These are phyloP conservation scores for Yamadazyma aaseri DNA, from an alignment of 1,139 yeast species.

Conservation along the genomic window DNA sequence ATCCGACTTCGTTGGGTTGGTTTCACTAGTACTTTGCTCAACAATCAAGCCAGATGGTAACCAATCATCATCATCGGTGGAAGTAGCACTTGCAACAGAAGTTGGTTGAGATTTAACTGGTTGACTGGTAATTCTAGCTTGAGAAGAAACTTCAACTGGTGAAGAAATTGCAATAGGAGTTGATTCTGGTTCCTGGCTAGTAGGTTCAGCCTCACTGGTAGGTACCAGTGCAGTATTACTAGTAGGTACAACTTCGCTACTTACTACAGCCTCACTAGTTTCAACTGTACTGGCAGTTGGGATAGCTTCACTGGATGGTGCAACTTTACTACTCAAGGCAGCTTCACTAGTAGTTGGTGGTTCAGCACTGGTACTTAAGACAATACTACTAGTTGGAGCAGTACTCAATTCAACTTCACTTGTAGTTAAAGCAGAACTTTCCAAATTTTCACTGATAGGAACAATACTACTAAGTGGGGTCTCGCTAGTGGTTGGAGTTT, in stretches of 20 bases:
- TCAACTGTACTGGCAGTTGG: constrained; percentile 1
- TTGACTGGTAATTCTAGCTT: constrained; percentile 1
- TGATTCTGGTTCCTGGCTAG: constrained; percentile 5
- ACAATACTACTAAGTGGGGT: too few relatives aligned
- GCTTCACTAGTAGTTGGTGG: constrained; percentile 3
- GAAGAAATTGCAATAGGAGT: constrained; percentile 5
- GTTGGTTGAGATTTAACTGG: constrained; percentile 6
- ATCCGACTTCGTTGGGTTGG: constrained; percentile 23
- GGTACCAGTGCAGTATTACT: constrained; percentile 2
- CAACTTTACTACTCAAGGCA: background rate
- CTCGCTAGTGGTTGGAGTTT: too few relatives aligned
- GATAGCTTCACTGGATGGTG: background rate
- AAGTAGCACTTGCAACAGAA: constrained; percentile 11
- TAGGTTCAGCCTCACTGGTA: constrained; percentile 3
- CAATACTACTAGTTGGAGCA: too few relatives aligned
- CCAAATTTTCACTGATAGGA: too few relatives aligned
- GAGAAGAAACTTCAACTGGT: background rate
- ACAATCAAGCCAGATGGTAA: constrained; percentile 49
- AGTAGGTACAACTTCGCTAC: constrained; percentile 6
- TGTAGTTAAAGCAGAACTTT: too few relatives aligned
- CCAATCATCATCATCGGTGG: constrained; percentile 40
- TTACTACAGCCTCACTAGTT: constrained; percentile 7
- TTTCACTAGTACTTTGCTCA: constrained; percentile 21
- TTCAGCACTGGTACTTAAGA: constrained; percentile 2
- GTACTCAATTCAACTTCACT: too few relatives aligned